A percentile compares a stretch with the other conserved stretches of the same genome.
These are phyloP conservation scores for Pseudopyrenochaeta lycopersici DNA, from an alignment of 2,329 filamentous ascomycete genomes.

Conservation along the genomic window DNA sequence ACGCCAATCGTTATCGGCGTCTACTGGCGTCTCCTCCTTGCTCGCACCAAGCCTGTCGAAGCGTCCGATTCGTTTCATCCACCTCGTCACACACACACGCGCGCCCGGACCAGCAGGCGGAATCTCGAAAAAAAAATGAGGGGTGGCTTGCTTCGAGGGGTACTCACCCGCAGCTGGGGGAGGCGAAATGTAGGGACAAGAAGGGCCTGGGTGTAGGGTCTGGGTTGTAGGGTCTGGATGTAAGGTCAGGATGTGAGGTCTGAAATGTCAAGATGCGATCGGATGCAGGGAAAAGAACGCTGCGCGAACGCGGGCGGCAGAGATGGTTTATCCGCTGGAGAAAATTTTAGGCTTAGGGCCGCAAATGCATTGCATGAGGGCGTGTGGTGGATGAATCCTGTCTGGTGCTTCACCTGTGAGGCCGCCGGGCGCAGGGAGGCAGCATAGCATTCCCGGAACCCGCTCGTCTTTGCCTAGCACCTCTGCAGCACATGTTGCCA, in stretches of 20 bases:
- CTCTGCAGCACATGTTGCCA: constrained; percentile 21
- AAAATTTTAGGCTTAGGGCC: constrained; percentile 30
- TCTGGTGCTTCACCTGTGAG: constrained; percentile 13
- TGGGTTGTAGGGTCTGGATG: constrained; percentile 4
- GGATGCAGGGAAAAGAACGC: constrained; percentile 27
- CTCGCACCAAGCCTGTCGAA: constrained; percentile 33
- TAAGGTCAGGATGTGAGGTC: constrained; percentile 14
- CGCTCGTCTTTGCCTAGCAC: constrained; percentile 29
- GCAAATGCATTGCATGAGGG: constrained; percentile 29
- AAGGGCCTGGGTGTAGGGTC: constrained; percentile 7
- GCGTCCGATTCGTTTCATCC: constrained; percentile 33
- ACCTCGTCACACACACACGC: constrained; percentile 34
- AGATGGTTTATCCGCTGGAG: constrained; percentile 24
- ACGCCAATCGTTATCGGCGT: constrained; percentile 35
- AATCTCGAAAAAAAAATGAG: constrained; percentile 32
- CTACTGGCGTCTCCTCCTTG: constrained; percentile 25
- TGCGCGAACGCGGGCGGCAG: constrained; percentile 24
- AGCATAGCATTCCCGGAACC: constrained; percentile 17
- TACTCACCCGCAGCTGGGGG: constrained; percentile 11
- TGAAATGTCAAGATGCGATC: constrained; percentile 25
- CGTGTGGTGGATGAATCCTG: constrained; percentile 17
- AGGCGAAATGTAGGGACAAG: constrained; percentile 10
- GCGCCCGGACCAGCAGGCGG: constrained; percentile 36
- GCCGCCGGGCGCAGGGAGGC: constrained; percentile 12
- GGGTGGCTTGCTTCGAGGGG: constrained; percentile 27